Base-by-base conservation (phyloP, 805 yeast genomes). In the Hanseniaspora guilliermondii region DNA sequence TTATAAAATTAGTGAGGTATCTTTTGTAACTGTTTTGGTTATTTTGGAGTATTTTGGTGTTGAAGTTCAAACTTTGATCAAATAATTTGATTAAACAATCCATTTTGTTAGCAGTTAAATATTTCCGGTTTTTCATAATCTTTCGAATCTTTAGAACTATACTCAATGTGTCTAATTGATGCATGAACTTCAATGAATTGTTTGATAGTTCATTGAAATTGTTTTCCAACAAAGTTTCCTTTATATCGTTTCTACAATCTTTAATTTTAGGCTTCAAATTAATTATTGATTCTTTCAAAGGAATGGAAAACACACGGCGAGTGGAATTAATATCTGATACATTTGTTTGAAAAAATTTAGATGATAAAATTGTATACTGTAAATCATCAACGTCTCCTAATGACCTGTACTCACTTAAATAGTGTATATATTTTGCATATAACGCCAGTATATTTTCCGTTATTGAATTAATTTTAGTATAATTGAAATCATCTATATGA, bases 351-450 rank as follows among this genome's bases (percentile, higher is more conserved):
- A 61, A 55, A 57, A 63, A 35, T 62, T 64, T 48, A 62, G 79
- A 75, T 4, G 79, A 72, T 6, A 78, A 70, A 2, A 78, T 61
- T 3, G 69, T 62, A 60, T 77, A 79, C 46, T 77, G 70, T 58
- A 77, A 76, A 58, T 77, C 77, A 55, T 79, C 83, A 27, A 69
- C 58, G 58, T 32, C 37, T 27, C 47, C 47, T 7, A 44, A 4
- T 7, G 25, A 19, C 19, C 47, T 44, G 16, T 17, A 32, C n/a
- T 19, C 22, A 9, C 22, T 17, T 19, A 44, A n/a, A 25, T 44
- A 44, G 25, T 44, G 36, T 9, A 30, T 44, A n/a, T 30, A 32
- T 16, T 21, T 30, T 12, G 33, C 11, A n/a, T 44, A 44, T 27
- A 44, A 3, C 4, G 25, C 33, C 11, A 21, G 11, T 12, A 44